Evolutionary conservation across 1,284 basidiomycete genomes (phyloP), one percentile per base, ranked within the genome.

Genomic region (Abortiporus biennis): DNA sequence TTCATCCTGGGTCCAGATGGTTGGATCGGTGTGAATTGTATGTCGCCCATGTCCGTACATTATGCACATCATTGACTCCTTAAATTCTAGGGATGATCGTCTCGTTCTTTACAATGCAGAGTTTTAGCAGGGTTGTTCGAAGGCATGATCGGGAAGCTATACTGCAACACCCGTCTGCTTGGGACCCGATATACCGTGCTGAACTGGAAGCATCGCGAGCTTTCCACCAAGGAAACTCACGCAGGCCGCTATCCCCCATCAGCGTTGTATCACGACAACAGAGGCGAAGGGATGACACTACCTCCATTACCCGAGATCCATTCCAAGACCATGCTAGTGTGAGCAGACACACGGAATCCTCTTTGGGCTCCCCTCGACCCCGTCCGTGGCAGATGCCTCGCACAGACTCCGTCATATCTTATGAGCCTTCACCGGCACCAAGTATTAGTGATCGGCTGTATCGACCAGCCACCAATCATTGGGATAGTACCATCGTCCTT

Each of bases 131-230:
- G 22, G 80, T 81, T 8, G 69, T 82, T 16, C 67, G 64, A 15
- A 71, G 80, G n/a, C 76, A 82, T 50, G 80, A 84, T 55, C 62
- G 69, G 32, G 80, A 83, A 44, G 69, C 70, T 1, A 56, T 79
- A 22, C 54, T 81, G 12, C 72, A 73, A 43, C 67, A 74, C 45
- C 70, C 75, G 2, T 59, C 63, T 4, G 61, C 66, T 12, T 76
- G 70, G 62, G 60, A 67, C 41, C 57, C 59, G 6, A 47, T 57
- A 20, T 56, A 54, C 30, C 54, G 51, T 25, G 53, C 58, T 2
- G 53, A 60, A 21, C 34, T 53, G 16, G 56, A 59, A 29, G 53
- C 53, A 13, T 34, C 51, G 2, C 49, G 51, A 4, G 44, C 49
- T 2, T 50, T 56, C 32, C 51, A 44, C n/a, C 44, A 48, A 8